These are phyloP conservation scores for Ustilago crameri DNA, from an alignment of 1,284 basidiomycete genomes.

Conservation along the genomic window DNA sequence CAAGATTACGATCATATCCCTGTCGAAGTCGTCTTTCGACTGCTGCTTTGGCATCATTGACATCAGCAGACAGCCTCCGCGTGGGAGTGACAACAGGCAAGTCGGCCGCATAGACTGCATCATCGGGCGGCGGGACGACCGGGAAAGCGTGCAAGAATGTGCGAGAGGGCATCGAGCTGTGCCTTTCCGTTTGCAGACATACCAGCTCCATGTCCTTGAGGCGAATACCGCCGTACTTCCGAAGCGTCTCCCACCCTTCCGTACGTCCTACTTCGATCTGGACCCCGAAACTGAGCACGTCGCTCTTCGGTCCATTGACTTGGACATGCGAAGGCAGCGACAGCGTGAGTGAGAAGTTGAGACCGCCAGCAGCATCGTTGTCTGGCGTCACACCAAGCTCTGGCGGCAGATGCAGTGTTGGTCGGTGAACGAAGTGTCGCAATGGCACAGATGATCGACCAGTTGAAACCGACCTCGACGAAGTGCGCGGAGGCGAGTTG, in stretches of 20 bases:
- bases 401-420: slow-evolving; percentile 57
- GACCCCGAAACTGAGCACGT: slow-evolving; percentile 65
- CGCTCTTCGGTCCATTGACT: slow-evolving; percentile 51
- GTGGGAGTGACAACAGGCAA: slow-evolving; percentile 44
- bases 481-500: slow-evolving; percentile 47
- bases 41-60: slow-evolving; percentile 3
- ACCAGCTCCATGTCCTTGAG: slow-evolving; percentile 67
- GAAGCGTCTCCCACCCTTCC: slow-evolving; percentile 52
- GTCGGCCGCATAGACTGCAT: slow-evolving; percentile 41
- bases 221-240: slow-evolving; percentile 58
- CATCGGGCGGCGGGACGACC: slow-evolving; percentile 46
- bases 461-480: slow-evolving; percentile 24
- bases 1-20: slow-evolving; percentile 58
- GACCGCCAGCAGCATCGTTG: slow-evolving; percentile 36
- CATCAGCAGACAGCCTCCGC: neutral
- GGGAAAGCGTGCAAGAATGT: slow-evolving; percentile 64
- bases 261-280: slow-evolving; percentile 64
- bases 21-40: slow-evolving; percentile 39
- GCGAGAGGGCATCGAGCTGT: slow-evolving; percentile 63
- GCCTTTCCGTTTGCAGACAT: slow-evolving; percentile 64
- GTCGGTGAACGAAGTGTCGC: slow-evolving; percentile 65
- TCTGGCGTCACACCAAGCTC: slow-evolving; percentile 51
- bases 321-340: slow-evolving; percentile 65
- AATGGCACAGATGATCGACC: slow-evolving; percentile 47
- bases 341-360: slow-evolving; percentile 62